A percentile compares a stretch with the other conserved stretches of the same genome.
Evolutionary conservation across 2,329 filamentous ascomycete species (phyloP).

Genomic region (Juglanconis sp.): DNA sequence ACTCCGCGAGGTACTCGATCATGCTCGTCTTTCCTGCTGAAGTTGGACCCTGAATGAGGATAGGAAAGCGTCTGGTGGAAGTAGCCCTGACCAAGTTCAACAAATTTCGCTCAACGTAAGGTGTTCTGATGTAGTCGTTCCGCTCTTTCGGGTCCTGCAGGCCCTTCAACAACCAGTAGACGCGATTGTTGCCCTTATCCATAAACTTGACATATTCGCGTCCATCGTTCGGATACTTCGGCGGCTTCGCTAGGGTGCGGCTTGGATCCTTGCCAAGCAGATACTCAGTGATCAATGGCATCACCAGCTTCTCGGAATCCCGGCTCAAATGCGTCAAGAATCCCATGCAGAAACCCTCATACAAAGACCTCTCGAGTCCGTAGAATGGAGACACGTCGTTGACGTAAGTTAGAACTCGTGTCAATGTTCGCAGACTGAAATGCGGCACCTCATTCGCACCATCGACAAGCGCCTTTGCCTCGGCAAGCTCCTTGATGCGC

Average conservation of each 20-base stretch:
- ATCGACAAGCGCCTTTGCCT: conserved; percentile 83
- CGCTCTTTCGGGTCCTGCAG: conserved; percentile 64
- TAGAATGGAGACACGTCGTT: conserved; percentile 80
- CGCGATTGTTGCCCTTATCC: conserved; percentile 60
- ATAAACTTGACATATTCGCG: conserved; percentile 76
- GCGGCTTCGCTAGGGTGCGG: conserved; percentile 69
- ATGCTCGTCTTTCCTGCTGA: conserved; percentile 98
- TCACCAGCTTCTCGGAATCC: conserved; percentile 74
- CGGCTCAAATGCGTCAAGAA: conserved; percentile 86
- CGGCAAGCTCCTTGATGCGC: conserved; percentile 76
- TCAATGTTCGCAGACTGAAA: conserved; percentile 92
- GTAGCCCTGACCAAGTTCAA: conserved; percentile 91
- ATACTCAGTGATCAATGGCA: conserved; percentile 76
- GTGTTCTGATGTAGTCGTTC: conserved; percentile 91
- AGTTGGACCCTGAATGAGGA: conserved; percentile 93
- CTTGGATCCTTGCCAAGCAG: conserved; percentile 71
- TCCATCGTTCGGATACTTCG: conserved; percentile 73
- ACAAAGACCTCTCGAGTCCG: conserved; percentile 79
- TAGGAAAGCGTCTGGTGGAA: conserved; percentile 86
- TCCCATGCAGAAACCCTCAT: conserved; percentile 97
- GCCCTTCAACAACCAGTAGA: conserved; percentile 89
- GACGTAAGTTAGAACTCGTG: conserved; percentile 84
- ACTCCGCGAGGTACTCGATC: conserved; percentile 97
- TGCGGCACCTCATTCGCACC: conserved; percentile 94
- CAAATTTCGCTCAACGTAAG: conserved; percentile 90